phyloP scores from a whole-genome alignment of 805 yeast genomes.

The Myxozyma nipponensis region DNA sequence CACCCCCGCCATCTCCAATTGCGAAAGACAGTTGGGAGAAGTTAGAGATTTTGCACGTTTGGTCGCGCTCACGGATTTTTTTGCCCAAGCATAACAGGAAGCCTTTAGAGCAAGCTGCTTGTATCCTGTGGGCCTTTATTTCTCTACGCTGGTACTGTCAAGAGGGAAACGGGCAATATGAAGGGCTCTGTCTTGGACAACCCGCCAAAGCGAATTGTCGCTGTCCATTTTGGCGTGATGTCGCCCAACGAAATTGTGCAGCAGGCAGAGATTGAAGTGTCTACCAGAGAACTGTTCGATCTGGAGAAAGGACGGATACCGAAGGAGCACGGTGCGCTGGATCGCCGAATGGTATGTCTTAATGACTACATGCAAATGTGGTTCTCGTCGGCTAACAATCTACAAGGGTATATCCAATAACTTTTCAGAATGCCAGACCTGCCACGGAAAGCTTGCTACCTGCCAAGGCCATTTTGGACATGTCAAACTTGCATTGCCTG shows the following conservation, averaged over 20 bases:
- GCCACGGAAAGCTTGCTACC: constrained; percentile 85
- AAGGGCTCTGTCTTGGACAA: constrained; percentile 55
- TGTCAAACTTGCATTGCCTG: constrained; percentile 86
- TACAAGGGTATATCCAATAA: constrained; percentile 78
- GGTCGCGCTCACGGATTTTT: too few relatives aligned
- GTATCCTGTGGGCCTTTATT: too few relatives aligned
- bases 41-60: too few relatives aligned
- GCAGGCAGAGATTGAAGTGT: constrained; percentile 90
- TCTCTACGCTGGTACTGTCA: too few relatives aligned
- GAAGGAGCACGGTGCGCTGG: constrained; percentile 80
- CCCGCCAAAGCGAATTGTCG: constrained; percentile 86
- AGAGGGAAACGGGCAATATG: too few relatives aligned
- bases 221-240: constrained; percentile 89
- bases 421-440: constrained; percentile 79
- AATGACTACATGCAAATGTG: constrained; percentile 1
- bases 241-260: constrained; percentile 86
- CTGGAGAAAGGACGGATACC: constrained; percentile 80
- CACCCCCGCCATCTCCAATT: too few relatives aligned
- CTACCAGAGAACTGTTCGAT: constrained; percentile 87
- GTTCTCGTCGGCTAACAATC: too few relatives aligned
- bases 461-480: constrained; percentile 99
- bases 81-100: too few relatives aligned
- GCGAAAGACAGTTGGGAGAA: too few relatives aligned
- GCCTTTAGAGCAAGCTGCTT: too few relatives aligned
- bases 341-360: constrained; percentile 68